Conservation (phyloP, 108 stramenopile genomes). For the Aurantiochytrium sp. region DNA sequence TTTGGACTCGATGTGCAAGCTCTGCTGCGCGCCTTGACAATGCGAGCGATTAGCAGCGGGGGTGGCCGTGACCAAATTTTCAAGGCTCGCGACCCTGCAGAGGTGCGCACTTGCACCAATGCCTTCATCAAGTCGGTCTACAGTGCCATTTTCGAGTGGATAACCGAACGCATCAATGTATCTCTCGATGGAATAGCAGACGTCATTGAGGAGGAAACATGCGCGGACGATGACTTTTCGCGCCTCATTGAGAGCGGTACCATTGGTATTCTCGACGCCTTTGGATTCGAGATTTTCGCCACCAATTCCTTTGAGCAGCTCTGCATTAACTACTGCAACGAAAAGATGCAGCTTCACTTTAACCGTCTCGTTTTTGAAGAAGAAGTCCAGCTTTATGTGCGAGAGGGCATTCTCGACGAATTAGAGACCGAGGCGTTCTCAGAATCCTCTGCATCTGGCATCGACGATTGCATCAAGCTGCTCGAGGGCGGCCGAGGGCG, state of each 20-base stretch:
- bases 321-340: slow-evolving; percentile 32
- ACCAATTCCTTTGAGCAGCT: slow-evolving; percentile 27
- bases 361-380: slow-evolving; percentile 16
- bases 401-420: not conserved
- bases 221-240: not conserved
- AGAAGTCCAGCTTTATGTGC: not conserved
- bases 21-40: not conserved
- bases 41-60: not conserved
- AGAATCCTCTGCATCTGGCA: not conserved
- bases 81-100: not conserved
- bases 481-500: not conserved
- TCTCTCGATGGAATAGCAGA: not conserved
- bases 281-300: slow-evolving; percentile 30
- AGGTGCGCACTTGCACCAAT: not conserved
- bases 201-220: not conserved
- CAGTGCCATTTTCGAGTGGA: not conserved
- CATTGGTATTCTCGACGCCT: slow-evolving; percentile 24
- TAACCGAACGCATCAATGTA: not conserved
- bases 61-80: not conserved
- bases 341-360: slow-evolving; percentile 26
- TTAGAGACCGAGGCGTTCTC: not conserved
- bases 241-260: not conserved
- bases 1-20: not conserved
- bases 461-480: not conserved
- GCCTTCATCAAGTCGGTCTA: not conserved